Evolutionary conservation across 805 yeast genomes (phyloP), one percentile per base, ranked within the genome.

Genomic region (Peterozyma toletana): DNA sequence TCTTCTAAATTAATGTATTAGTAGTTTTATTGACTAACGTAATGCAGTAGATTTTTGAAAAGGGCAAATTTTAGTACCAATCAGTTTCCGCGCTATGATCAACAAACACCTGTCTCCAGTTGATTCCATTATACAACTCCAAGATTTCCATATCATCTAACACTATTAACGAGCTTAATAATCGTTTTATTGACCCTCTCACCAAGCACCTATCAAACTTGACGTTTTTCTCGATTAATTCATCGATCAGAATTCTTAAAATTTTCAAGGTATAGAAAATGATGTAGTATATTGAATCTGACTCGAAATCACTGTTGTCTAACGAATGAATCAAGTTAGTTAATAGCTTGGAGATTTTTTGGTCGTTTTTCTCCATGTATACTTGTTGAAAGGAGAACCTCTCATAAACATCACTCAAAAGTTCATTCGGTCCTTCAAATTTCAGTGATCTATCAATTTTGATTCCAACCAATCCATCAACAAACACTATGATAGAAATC

Each of bases 141-240:
- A 57, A 33, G 14, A 52, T 34, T 7, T 52, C 50, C 2, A 35
- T 14, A 40, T 57, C 51, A 15, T 44, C 47, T 18, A 47, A 50
- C 11, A 54, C 13, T 3, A 59, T 47, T 31, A 58, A 46, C 36
- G 51, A 52, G 2, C 60, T 47, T 9, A 54, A 42, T 11, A 57
- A 29, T 30, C 44, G 38, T 11, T 42, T 42, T 14, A 50, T 44
- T 2, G 39, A 30, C n/a, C 30, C 15, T 13, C 27, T 21, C 4
- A 21, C 27, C 27, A 21, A 21, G 13, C 14, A 5, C 9, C 15
- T 31, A 14, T 31, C 34, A 14, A 31, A 9, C 15, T 31, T 31
- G 15, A 31, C 15, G 4, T 31, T 31, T 31, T 31, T 31, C 13
- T 31, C 34, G 5, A 31, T 31, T 13, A 9, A 31, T 27, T 17